These are phyloP conservation scores for Blepharisma japonicum DNA, from an alignment of 73 alveolate species.

Conservation along the genomic window DNA sequence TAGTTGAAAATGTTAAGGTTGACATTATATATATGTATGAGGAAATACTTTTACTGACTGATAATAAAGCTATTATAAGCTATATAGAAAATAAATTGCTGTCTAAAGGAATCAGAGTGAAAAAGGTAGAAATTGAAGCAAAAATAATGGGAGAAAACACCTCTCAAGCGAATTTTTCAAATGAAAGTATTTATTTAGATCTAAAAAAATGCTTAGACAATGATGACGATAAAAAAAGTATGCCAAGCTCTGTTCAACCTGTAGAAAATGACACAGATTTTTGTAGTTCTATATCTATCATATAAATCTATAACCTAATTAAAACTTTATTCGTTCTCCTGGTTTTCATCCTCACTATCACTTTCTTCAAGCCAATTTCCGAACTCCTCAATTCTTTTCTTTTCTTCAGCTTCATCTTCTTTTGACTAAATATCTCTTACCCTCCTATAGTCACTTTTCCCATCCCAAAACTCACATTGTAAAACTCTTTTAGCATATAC, in stretches of 20 bases:
- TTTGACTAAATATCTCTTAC: conserved; percentile 11
- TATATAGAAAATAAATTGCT: conserved; percentile 14
- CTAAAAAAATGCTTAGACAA: too few species aligned
- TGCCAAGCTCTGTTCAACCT: too few species aligned
- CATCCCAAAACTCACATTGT: conserved; percentile 75
- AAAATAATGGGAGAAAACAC: background rate
- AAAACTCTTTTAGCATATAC: conserved; percentile 51
- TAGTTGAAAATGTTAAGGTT: background rate
- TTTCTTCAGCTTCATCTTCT: conserved; percentile 59
- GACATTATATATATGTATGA: conserved; percentile 19
- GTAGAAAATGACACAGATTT: too few species aligned
- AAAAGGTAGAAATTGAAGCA: background rate
- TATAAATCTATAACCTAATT: too few species aligned
- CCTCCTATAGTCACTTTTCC: conserved; percentile 63
- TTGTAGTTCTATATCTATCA: too few species aligned
- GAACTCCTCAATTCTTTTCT: conserved; percentile 65
- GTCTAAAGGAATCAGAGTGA: background rate
- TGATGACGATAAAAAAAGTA: too few species aligned
- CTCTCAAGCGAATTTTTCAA: too few species aligned
- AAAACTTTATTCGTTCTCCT: background rate
- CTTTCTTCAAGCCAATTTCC: conserved; percentile 71
- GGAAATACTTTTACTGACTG: conserved; percentile 2
- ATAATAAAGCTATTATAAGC: conserved; percentile 4
- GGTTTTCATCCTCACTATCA: conserved; percentile 29
- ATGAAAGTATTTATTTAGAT: too few species aligned